Evolutionary conservation across 2,329 filamentous ascomycete species (phyloP).

Genomic region (Fusarium marasasianum): DNA sequence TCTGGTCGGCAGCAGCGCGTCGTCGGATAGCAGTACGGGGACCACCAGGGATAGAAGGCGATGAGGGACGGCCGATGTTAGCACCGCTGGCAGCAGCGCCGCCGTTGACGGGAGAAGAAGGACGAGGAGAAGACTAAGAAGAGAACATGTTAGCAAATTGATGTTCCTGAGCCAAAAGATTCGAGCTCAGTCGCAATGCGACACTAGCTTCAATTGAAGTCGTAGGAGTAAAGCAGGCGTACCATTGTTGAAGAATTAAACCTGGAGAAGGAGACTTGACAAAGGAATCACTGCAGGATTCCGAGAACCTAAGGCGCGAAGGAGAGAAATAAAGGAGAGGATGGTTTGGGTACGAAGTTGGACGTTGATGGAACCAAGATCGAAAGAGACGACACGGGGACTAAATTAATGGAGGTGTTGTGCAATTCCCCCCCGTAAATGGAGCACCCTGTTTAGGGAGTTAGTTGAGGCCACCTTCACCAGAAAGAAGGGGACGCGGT

Average conservation of each 20-base stretch:
- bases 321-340: slow-evolving; percentile 35
- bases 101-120: slow-evolving; percentile 67
- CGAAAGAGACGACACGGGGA: slow-evolving; percentile 27
- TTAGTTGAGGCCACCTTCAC: slow-evolving; percentile 56
- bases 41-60: slow-evolving; percentile 89
- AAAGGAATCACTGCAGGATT: slow-evolving; percentile 50
- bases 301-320: slow-evolving; percentile 25
- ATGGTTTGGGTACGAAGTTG: slow-evolving; percentile 9
- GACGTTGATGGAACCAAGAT: slow-evolving; percentile 40
- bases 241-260: slow-evolving; percentile 46
- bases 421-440: slow-evolving; percentile 35
- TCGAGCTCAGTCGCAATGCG: slow-evolving; percentile 31
- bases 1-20: slow-evolving; percentile 94
- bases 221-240: slow-evolving; percentile 17
- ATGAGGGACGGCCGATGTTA: slow-evolving; percentile 79
- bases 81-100: slow-evolving; percentile 71
- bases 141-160: neutral
- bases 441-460: slow-evolving; percentile 38
- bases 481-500: slow-evolving; percentile 47
- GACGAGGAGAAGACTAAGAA: slow-evolving; percentile 65
- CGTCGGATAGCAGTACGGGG: slow-evolving; percentile 95
- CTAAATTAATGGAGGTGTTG: slow-evolving; percentile 43
- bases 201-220: slow-evolving; percentile 32
- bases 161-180: neutral
- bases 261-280: slow-evolving; percentile 33